Evolutionary conservation across 2,329 filamentous ascomycete genomes (phyloP), one percentile per base, ranked within the genome.

Genomic region (Cordyceps farinosa): DNA sequence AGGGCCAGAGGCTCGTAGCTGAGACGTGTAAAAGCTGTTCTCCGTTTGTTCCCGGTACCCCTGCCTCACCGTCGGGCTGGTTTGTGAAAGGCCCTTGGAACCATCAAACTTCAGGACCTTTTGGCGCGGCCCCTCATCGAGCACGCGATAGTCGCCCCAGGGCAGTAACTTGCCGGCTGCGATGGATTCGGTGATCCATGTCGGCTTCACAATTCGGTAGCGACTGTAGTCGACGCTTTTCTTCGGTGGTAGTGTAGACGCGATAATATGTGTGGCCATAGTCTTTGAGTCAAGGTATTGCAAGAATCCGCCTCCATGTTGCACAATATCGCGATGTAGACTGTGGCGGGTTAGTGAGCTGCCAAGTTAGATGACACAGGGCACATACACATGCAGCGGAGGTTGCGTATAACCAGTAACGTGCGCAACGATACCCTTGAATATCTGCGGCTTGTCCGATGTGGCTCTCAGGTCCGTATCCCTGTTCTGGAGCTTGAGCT

Each of bases 391-490:
- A 69, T 92, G 93, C 60, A 97, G 80, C 1, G 93, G 92, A 1
- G 95, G 95, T 70, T 98, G 94, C 0, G 95, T 99, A 73, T 98
- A 99, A 55, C 95, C 95, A 69, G 93, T 96, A 30, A 99, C 90
- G 76, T 97, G 91, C 10, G 89, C 92, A 13, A 97, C 92, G 9
- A 98, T 84, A 0, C 92, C 92, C 68, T 89, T 91, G 81, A 99
- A 99, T 59, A 99, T 92, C 66, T 86, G 87, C 10, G 92, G 91
- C 67, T 90, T 91, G 67, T 89, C 87, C 0, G 79, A 76, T 4
- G 85, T 80, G 38, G 89, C 84, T 64, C 94, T 88, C 51, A 96
- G 80, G 61, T 96, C 86, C 9, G 87, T 88, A 76, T 99, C 95
- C 36, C 95, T 84, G 71, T 99, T 99, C 75, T 98, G 95, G 3